phyloP scores from a whole-genome alignment of 208 protist genomes.

The Trypanosoma platydactyli region DNA sequence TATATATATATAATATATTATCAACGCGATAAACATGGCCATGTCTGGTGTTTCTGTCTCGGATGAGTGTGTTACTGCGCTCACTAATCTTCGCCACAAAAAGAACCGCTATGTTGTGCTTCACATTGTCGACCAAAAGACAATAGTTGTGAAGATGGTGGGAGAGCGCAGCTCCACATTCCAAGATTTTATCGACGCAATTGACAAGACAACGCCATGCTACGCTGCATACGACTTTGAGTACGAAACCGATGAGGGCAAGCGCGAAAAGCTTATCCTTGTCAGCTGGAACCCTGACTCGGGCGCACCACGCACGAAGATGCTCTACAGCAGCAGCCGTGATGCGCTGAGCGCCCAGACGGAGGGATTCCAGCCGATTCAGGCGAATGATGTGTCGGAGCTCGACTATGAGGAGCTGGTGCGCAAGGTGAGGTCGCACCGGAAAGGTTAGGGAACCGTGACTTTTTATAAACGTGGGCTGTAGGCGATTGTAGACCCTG shows the following conservation, averaged over 20 bases:
- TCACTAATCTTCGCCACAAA: constrained; percentile 87
- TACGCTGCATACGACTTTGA: constrained; percentile 93
- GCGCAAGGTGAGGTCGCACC: constrained; percentile 46
- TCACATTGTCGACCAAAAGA: constrained; percentile 79
- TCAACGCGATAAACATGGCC: constrained; percentile 46
- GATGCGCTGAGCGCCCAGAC: constrained; percentile 68
- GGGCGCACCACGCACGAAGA: constrained; percentile 76
- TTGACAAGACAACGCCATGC: constrained; percentile 71
- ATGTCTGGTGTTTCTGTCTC: constrained; percentile 87
- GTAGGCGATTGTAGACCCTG: too few species aligned
- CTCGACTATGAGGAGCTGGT: constrained; percentile 60
- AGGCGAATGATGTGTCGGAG: constrained; percentile 80
- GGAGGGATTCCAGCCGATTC: constrained; percentile 86
- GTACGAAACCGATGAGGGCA: constrained; percentile 66
- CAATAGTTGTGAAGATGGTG: constrained; percentile 74
- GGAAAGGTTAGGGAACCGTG: constrained; percentile 17
- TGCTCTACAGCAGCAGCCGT: constrained; percentile 86
- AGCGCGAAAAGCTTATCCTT: constrained; percentile 87
- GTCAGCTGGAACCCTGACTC: constrained; percentile 88
- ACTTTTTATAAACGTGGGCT: neutral
- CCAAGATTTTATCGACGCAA: constrained; percentile 65
- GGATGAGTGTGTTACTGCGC: constrained; percentile 53
- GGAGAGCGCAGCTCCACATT: constrained; percentile 58
- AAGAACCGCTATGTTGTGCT: constrained; percentile 83
- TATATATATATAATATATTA: too few species aligned